A percentile compares a stretch with the other conserved stretches of the same genome.
These are phyloP conservation scores for Lactifluus subvellereus DNA, from an alignment of 768 basidiomycete species.

Conservation along the genomic window DNA sequence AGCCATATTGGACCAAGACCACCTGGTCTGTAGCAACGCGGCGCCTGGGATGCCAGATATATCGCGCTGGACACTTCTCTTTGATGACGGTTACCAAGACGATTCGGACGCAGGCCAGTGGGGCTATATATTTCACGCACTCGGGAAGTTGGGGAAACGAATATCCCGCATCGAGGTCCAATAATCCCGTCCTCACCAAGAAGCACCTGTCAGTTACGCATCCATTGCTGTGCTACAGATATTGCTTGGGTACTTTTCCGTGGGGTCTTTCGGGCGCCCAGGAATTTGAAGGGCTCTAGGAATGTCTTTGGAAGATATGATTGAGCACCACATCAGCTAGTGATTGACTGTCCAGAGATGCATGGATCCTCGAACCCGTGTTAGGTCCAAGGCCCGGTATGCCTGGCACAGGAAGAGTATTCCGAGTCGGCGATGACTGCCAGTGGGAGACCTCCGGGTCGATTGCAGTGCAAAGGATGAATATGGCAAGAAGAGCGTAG, in stretches of 20 bases:
- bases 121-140: conserved; percentile 17
- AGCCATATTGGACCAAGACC: conserved; percentile 29
- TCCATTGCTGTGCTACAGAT: conserved; percentile 28
- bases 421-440: conserved; percentile 7
- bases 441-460: conserved; percentile 4
- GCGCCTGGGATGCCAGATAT: conserved; percentile 33
- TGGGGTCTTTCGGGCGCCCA: conserved; percentile 30
- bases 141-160: conserved; percentile 33
- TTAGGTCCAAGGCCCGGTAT: conserved; percentile 34
- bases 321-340: conserved; percentile 30
- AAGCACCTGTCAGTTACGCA: conserved; percentile 28
- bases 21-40: conserved; percentile 19
- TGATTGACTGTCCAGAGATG: conserved; percentile 16
- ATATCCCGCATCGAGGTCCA: conserved; percentile 33
- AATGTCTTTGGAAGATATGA: conserved; percentile 31
- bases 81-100: neutral
- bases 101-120: too few species aligned
- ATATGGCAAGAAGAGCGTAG: neutral
- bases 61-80: conserved; percentile 32
- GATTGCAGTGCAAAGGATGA: conserved; percentile 2
- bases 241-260: conserved; percentile 28
- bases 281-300: conserved; percentile 29
- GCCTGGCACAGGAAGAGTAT: conserved; percentile 26
- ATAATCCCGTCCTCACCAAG: conserved; percentile 32
- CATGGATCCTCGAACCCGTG: conserved; percentile 26